Percentiles rank a stretch among this genome's conserved stretches.
Evolutionary conservation across 352 stramenopile genomes (phyloP).

Genomic region (Phytophthora cajani): DNA sequence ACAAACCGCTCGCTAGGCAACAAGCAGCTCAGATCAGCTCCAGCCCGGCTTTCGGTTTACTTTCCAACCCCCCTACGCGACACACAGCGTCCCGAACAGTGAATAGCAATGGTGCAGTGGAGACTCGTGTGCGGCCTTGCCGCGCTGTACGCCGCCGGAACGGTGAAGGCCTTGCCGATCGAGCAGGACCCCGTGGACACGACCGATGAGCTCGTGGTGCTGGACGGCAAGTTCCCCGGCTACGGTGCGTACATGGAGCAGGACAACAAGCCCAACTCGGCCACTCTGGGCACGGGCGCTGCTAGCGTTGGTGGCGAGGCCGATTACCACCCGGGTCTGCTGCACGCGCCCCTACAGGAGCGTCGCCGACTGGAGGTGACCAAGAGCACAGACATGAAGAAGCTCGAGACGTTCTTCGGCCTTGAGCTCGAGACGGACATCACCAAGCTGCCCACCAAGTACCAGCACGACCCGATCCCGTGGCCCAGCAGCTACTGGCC

Average conservation of each 20-base stretch:
- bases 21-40: slow-evolving; percentile 35
- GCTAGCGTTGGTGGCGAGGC: slow-evolving; percentile 1
- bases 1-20: slow-evolving; percentile 38
- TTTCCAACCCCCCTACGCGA: slow-evolving; percentile 21
- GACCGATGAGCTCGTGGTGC: slow-evolving; percentile 29
- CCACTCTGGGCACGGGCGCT: slow-evolving; percentile 24
- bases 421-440: slow-evolving; percentile 54
- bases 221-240: slow-evolving; percentile 45
- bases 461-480: slow-evolving; percentile 49
- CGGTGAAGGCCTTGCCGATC: slow-evolving; percentile 29
- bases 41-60: slow-evolving; percentile 7
- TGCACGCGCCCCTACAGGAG: slow-evolving; percentile 6
- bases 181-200: slow-evolving; percentile 34
- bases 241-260: slow-evolving; percentile 25
- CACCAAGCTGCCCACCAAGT: slow-evolving; percentile 58
- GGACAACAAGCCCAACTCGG: slow-evolving; percentile 24
- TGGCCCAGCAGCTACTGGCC: slow-evolving; percentile 82
- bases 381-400: slow-evolving; percentile 51
- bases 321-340: slow-evolving; percentile 17
- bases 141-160: slow-evolving; percentile 19
- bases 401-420: slow-evolving; percentile 59
- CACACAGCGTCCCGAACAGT: slow-evolving; percentile 22
- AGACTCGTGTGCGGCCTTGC: slow-evolving; percentile 33
- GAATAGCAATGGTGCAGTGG: slow-evolving; percentile 42
- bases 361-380: slow-evolving; percentile 47